phyloP scores from a whole-genome alignment of 2,329 filamentous ascomycete genomes.

The Fusarium humuli region DNA sequence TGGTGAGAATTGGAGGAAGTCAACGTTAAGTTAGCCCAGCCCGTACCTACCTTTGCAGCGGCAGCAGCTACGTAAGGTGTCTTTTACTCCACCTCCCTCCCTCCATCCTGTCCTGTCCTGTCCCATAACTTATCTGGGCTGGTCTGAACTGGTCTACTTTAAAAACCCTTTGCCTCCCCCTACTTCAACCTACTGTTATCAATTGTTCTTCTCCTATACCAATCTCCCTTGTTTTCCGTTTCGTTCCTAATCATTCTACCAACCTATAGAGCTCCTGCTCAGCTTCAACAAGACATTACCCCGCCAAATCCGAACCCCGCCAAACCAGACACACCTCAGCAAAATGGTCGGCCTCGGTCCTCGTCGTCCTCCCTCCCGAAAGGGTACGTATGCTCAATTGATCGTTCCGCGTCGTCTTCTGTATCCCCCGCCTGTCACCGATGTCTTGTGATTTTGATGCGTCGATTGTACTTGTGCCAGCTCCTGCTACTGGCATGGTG shows the following conservation, averaged over 20 bases:
- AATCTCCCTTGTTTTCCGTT: slow-evolving; percentile 1
- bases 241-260: slow-evolving; percentile 2
- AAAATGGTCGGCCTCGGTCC: slow-evolving; percentile 65
- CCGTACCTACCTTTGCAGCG: slow-evolving; percentile 17
- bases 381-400: slow-evolving; percentile 68
- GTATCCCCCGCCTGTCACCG: neutral
- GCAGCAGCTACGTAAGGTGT: slow-evolving; percentile 26
- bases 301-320: slow-evolving; percentile 54
- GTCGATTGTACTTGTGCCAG: slow-evolving; percentile 7
- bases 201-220: slow-evolving; percentile 15
- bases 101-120: slow-evolving; percentile 18
- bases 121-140: slow-evolving; percentile 37
- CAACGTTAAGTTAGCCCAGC: slow-evolving; percentile 6
- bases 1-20: neutral
- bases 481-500: slow-evolving; percentile 26
- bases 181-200: slow-evolving; percentile 9
- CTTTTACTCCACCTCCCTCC: slow-evolving; percentile 42
- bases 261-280: slow-evolving; percentile 3
- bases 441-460: neutral
- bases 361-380: slow-evolving; percentile 64
- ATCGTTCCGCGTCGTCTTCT: slow-evolving; percentile 7
- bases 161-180: slow-evolving; percentile 41
- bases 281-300: slow-evolving; percentile 46
- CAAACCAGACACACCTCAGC: slow-evolving; percentile 47
- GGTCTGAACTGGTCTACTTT: slow-evolving; percentile 27